These are phyloP conservation scores for Adansonia gregorii DNA, from an alignment of 441 rosid species.

Conservation along the genomic window DNA sequence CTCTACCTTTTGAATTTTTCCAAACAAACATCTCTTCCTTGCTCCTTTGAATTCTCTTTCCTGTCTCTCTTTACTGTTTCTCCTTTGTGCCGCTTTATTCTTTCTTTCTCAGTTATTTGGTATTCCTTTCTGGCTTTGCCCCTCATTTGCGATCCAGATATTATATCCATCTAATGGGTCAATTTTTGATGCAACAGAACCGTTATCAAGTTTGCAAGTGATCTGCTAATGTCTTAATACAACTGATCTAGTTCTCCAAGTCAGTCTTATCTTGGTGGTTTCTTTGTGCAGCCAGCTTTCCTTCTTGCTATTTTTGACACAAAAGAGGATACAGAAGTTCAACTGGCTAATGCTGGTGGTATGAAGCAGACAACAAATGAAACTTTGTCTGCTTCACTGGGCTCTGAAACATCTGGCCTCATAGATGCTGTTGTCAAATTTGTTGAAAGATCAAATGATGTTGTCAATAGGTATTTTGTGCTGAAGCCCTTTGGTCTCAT, in stretches of 20 bases:
- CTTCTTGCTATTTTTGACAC: constrained; percentile 61
- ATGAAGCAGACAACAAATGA: constrained; percentile 45
- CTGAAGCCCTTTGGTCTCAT: constrained; percentile 21
- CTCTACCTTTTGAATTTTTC: not conserved
- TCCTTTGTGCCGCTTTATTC: not conserved
- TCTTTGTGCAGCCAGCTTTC: constrained; percentile 80
- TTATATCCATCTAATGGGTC: not conserved
- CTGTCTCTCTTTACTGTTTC: not conserved
- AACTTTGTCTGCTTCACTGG: constrained; percentile 35
- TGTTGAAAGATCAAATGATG: constrained; percentile 62
- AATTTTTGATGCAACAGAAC: not conserved
- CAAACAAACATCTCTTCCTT: not conserved
- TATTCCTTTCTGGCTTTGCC: not conserved
- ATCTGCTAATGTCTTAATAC: not conserved
- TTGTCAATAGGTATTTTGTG: constrained; percentile 62
- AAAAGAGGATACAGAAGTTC: constrained; percentile 48
- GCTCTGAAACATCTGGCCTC: constrained; percentile 51
- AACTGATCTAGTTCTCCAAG: not conserved
- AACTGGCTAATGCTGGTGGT: constrained; percentile 38
- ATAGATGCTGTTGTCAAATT: constrained; percentile 51
- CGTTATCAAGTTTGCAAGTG: not conserved
- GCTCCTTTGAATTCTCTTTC: not conserved
- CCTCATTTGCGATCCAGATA: not conserved
- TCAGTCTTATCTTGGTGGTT: constrained; percentile 17
- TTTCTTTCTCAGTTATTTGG: not conserved